These are phyloP conservation scores for Fusarium sp. DNA, from an alignment of 2,329 filamentous ascomycete genomes.

Conservation along the genomic window DNA sequence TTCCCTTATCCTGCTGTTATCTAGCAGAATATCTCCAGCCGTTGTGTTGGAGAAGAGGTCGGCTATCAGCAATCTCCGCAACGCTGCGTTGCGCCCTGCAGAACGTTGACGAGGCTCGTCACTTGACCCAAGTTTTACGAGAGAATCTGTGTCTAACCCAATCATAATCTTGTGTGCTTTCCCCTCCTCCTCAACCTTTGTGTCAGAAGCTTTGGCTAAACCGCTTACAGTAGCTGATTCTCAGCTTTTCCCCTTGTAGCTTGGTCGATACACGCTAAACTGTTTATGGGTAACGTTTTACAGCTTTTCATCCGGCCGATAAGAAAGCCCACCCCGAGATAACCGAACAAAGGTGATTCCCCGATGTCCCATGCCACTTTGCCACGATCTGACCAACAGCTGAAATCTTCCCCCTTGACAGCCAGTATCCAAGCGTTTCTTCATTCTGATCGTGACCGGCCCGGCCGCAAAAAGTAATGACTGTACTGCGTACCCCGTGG, in stretches of 20 bases:
- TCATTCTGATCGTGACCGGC: slow-evolving; percentile 17
- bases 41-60: slow-evolving; percentile 3
- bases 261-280: slow-evolving; percentile 24
- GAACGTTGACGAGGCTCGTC: not conserved
- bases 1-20: slow-evolving; percentile 22
- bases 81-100: not conserved
- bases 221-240: slow-evolving; percentile 40
- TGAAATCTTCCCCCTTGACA: not conserved
- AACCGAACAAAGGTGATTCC: slow-evolving; percentile 33
- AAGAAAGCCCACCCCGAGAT: slow-evolving; percentile 40
- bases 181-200: not conserved
- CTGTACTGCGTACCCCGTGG: slow-evolving; percentile 39
- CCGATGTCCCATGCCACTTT: slow-evolving; percentile 5
- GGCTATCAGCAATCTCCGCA: not conserved
- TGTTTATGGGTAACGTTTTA: slow-evolving; percentile 40
- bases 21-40: slow-evolving; percentile 3
- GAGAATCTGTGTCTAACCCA: slow-evolving; percentile 16
- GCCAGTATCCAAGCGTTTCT: not conserved
- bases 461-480: slow-evolving; percentile 20
- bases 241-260: slow-evolving; percentile 35
- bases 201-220: not conserved
- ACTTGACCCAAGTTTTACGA: not conserved
- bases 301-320: slow-evolving; percentile 38
- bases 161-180: slow-evolving; percentile 10
- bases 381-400: slow-evolving; percentile 5